Evolutionary conservation across 2,329 filamentous ascomycete genomes (phyloP).

Genomic region (Colletotrichum sp.): DNA sequence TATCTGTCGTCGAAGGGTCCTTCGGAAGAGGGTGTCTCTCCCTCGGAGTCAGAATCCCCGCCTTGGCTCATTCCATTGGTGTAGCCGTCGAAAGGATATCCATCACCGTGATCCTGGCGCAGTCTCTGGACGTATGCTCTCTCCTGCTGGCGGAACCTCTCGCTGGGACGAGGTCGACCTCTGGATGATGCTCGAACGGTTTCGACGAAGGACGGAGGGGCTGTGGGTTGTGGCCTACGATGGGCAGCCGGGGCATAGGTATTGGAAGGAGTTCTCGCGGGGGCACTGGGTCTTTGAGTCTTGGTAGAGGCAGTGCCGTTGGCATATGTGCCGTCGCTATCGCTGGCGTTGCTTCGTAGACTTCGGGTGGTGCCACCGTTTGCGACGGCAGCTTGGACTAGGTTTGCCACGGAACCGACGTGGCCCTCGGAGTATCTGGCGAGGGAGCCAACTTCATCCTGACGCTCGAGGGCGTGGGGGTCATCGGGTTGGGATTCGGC

Average conservation of each 20-base stretch:
- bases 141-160: constrained; percentile 78
- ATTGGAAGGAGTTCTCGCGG: constrained; percentile 76
- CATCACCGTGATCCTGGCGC: constrained; percentile 71
- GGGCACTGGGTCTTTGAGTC: constrained; percentile 70
- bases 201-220: constrained; percentile 47
- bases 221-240: constrained; percentile 47
- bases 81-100: constrained; percentile 60
- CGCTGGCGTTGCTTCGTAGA: constrained; percentile 27
- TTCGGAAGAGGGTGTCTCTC: constrained; percentile 87
- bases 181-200: constrained; percentile 57
- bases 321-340: constrained; percentile 20
- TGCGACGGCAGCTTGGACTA: constrained; percentile 23
- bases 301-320: constrained; percentile 41
- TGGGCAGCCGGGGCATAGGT: constrained; percentile 77
- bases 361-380: constrained; percentile 17
- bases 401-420: constrained; percentile 48
- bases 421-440: constrained; percentile 47
- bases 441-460: constrained; percentile 53
- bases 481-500: constrained; percentile 49
- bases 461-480: constrained; percentile 50
- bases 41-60: constrained; percentile 83
- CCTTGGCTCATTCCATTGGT: constrained; percentile 53
- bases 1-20: constrained; percentile 84
- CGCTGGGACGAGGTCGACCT: constrained; percentile 52
- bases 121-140: constrained; percentile 94